Base-by-base conservation (phyloP, 2,329 filamentous ascomycete species). In the Xylaria hypoxylon region DNA sequence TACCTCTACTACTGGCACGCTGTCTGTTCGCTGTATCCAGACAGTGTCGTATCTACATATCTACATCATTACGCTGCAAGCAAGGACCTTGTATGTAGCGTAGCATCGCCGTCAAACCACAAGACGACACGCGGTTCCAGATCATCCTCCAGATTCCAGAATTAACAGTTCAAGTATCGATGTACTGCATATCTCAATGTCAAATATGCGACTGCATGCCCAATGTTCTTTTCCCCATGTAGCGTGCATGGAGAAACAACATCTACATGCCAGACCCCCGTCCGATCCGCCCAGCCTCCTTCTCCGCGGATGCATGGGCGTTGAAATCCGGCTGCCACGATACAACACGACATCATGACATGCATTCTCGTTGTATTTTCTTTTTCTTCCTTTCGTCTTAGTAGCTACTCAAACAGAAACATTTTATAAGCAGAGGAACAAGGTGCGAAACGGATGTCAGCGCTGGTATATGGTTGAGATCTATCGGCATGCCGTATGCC, bases 241-340 rank as follows among this genome's bases (percentile, higher is more conserved):
- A 44, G 45, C 26, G 24, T 53, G n/a, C 45, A 65, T 56, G 11
- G 40, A 56, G 26, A 45, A 57, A 38, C 33, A 56, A 51, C 22
- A 38, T 44, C 44, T 61, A 38, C 59, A 53, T 61, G 45, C 42
- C 24, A n/a, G n/a, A 31, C 47, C 48, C 55, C 53, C 52, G 44
- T 62, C 51, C 40, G 5, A 17, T 33, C 38, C 33, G 17, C 8
- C 31, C 44, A 28, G 28, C 28, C 47, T 22, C 17, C 33, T 26
- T 47, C 52, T 59, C 58, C 44, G 35, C 59, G 63, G 66, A 68
- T 60, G 63, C 57, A 58, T 44, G 26, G 56, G 42, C 56, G 63
- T 68, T 60, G 62, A 65, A 40, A 66, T 66, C 66, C 66, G 65
- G 50, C 40, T 45, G 38, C 45, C 51, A 59, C 35, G 15, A 65